These are phyloP conservation scores for Populus simonii DNA, from an alignment of 345 rosid genomes.

Conservation along the genomic window DNA sequence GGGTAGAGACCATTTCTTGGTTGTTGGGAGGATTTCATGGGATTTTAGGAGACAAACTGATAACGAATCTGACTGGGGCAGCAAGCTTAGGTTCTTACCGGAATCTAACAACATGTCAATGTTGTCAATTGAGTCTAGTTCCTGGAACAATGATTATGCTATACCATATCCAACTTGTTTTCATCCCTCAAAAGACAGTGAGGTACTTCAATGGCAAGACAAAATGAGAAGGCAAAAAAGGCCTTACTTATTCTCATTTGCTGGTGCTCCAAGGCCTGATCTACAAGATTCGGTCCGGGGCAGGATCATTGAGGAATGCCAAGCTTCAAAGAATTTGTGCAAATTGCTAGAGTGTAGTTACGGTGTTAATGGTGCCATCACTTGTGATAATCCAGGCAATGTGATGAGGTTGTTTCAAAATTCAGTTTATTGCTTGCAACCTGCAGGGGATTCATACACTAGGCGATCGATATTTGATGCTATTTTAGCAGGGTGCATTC, in stretches of 20 bases:
- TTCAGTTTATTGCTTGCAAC: conserved; percentile 30
- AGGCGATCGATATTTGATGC: conserved; percentile 26
- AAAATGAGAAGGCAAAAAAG: conserved; percentile 19
- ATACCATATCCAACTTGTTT: conserved; percentile 34
- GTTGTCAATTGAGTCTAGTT: conserved; percentile 29
- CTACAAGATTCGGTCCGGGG: conserved; percentile 16
- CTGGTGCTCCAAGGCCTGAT: conserved; percentile 29
- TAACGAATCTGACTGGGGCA: conserved; percentile 28
- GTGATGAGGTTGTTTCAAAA: conserved; percentile 27
- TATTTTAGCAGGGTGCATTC: conserved; percentile 28
- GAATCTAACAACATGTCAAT: conserved; percentile 30
- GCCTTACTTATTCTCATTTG: conserved; percentile 27
- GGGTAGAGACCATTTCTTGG: conserved; percentile 31
- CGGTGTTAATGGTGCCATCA: conserved; percentile 17
- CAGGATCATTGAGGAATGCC: conserved; percentile 26
- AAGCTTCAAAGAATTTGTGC: conserved; percentile 17
- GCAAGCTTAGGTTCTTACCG: conserved; percentile 23
- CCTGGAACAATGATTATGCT: conserved; percentile 33
- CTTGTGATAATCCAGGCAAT: conserved; percentile 22
- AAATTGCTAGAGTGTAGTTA: conserved; percentile 24
- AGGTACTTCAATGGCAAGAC: conserved; percentile 23
- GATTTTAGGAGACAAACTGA: conserved; percentile 29
- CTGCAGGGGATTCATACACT: conserved; percentile 27
- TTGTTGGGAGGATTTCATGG: conserved; percentile 31
- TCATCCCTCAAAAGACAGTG: conserved; percentile 19